phyloP scores from a whole-genome alignment of 2,329 filamentous ascomycete species.

The Penicillium sp. region DNA sequence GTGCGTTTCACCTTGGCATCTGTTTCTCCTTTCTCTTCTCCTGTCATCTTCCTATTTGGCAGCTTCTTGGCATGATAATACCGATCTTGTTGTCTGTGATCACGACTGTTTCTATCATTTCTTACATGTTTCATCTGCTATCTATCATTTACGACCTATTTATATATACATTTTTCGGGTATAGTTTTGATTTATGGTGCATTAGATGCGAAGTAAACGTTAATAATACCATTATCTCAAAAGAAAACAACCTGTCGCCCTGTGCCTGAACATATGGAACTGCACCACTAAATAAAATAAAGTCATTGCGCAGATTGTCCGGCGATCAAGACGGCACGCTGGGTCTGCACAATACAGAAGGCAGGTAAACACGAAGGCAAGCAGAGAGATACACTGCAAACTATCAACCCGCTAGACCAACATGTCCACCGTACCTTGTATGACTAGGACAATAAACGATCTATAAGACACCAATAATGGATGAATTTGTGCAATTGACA shows the following conservation, averaged over 20 bases:
- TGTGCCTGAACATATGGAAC: neutral
- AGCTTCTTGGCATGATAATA: neutral
- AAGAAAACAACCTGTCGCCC: neutral
- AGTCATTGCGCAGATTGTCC: neutral
- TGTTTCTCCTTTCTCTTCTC: neutral
- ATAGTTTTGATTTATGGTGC: neutral
- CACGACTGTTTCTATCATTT: neutral
- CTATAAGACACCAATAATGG: neutral
- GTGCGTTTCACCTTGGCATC: neutral
- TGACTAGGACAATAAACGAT: neutral
- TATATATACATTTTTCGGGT: neutral
- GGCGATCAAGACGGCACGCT: neutral
- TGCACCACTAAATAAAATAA: too few relatives aligned
- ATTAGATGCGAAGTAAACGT: conserved; percentile 1
- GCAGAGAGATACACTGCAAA: neutral
- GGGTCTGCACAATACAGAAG: neutral
- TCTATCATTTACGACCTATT: neutral
- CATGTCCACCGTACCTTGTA: neutral
- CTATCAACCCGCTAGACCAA: neutral
- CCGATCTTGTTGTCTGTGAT: neutral
- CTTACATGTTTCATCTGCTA: conserved; percentile 1
- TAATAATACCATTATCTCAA: neutral
- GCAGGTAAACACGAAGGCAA: neutral
- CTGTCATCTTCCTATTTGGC: neutral
- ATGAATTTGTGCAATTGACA: conserved; percentile 27